phyloP scores from a whole-genome alignment of 805 yeast genomes.

The Candida vaughaniae region DNA sequence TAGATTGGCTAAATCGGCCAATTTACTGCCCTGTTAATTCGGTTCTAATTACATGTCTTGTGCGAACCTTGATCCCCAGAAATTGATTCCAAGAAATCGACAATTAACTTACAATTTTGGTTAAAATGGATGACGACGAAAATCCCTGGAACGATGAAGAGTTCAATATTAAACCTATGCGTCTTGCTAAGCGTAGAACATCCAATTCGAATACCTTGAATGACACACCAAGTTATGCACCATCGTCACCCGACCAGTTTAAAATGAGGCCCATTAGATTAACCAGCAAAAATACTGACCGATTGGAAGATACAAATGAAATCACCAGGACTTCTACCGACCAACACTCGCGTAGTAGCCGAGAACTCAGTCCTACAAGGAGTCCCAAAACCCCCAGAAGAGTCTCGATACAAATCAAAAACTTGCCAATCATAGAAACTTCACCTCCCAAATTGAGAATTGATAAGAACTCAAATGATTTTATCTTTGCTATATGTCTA shows the following conservation, averaged over 20 bases:
- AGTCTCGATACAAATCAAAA: slow-evolving; percentile 34
- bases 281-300: slow-evolving; percentile 2
- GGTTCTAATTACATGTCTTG: too few species aligned
- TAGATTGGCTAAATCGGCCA: too few species aligned
- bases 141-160: slow-evolving; percentile 15
- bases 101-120: too few species aligned
- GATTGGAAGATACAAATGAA: neutral
- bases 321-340: neutral
- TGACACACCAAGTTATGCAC: neutral
- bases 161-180: slow-evolving; percentile 24
- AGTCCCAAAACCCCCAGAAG: slow-evolving; percentile 15
- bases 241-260: slow-evolving; percentile 9
- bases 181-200: slow-evolving; percentile 24
- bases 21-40: too few species aligned
- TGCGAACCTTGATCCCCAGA: too few species aligned
- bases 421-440: slow-evolving; percentile 30
- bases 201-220: neutral
- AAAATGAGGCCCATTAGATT: slow-evolving; percentile 14
- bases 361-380: slow-evolving; percentile 1
- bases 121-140: too few species aligned
- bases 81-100: too few species aligned
- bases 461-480: slow-evolving; percentile 21
- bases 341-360: neutral
- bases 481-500: slow-evolving; percentile 80
- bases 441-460: slow-evolving; percentile 11